phyloP scores from a whole-genome alignment of 2,329 filamentous ascomycete species.

The Venturia pyrina region DNA sequence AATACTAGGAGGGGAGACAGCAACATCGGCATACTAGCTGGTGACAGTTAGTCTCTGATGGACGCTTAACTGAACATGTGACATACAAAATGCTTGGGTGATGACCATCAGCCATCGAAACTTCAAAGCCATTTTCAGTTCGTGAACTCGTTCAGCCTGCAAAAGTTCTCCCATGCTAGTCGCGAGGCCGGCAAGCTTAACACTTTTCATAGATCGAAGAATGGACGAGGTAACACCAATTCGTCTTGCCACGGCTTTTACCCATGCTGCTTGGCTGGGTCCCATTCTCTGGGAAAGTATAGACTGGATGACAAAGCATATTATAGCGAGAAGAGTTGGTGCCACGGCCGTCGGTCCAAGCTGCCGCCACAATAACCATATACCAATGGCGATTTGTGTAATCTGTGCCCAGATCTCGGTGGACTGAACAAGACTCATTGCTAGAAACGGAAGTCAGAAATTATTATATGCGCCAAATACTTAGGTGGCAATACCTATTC shows the following conservation, averaged over 20 bases:
- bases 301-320: slow-evolving; percentile 1
- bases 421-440: not conserved
- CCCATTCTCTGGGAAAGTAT: not conserved
- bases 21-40: slow-evolving; percentile 1
- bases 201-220: slow-evolving; percentile 1
- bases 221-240: not conserved
- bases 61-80: not conserved
- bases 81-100: slow-evolving; percentile 4
- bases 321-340: not conserved
- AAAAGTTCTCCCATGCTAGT: slow-evolving; percentile 7
- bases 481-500: not conserved
- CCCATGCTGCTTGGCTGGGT: slow-evolving; percentile 1
- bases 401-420: slow-evolving; percentile 8
- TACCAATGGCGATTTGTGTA: slow-evolving; percentile 8
- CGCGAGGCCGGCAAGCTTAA: slow-evolving; percentile 7
- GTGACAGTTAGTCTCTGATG: not conserved
- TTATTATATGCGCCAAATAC: not conserved
- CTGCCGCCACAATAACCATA: slow-evolving; percentile 7
- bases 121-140: slow-evolving; percentile 7
- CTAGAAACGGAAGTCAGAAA: not conserved
- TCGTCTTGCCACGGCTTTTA: not conserved
- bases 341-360: slow-evolving; percentile 4
- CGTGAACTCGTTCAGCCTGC: not conserved
- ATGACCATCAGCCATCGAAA: slow-evolving; percentile 10
- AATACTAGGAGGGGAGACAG: slow-evolving; percentile 4